Evolutionary conservation across 2,329 filamentous ascomycete species (phyloP).

Genomic region (Scopulariopsis brevicaulis): DNA sequence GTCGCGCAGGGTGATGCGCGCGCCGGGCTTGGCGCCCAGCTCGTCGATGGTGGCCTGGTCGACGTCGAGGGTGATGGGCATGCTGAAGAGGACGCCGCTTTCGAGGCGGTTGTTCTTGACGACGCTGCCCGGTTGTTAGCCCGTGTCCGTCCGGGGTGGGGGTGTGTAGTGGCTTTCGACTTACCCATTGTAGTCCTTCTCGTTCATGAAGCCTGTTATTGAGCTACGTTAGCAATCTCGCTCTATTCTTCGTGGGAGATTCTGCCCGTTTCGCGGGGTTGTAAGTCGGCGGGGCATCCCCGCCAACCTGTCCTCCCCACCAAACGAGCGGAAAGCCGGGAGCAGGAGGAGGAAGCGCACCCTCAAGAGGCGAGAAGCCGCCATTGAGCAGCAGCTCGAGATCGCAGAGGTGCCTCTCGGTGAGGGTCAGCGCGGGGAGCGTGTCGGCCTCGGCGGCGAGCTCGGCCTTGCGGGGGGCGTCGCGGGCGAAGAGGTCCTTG

Average conservation of each 20-base stretch:
- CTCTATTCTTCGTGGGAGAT: background rate
- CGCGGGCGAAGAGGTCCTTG: slow-evolving; percentile 94
- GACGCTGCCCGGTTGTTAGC: slow-evolving; percentile 44
- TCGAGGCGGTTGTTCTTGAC: slow-evolving; percentile 79
- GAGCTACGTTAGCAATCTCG: background rate
- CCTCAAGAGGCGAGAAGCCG: slow-evolving; percentile 95
- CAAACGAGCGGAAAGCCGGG: background rate
- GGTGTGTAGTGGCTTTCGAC: slow-evolving; percentile 14
- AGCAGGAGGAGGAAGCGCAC: slow-evolving; percentile 28
- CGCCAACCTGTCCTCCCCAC: background rate
- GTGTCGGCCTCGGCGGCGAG: slow-evolving; percentile 76
- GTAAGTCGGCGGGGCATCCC: background rate
- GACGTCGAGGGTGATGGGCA: slow-evolving; percentile 92
- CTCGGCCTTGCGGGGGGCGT: slow-evolving; percentile 71
- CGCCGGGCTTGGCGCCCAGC: slow-evolving; percentile 64
- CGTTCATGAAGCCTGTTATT: slow-evolving; percentile 77
- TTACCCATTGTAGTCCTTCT: slow-evolving; percentile 93
- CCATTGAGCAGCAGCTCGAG: slow-evolving; percentile 95
- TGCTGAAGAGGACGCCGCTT: slow-evolving; percentile 85
- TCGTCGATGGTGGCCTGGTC: slow-evolving; percentile 63
- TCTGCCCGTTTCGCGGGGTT: background rate
- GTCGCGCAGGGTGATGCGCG: slow-evolving; percentile 80
- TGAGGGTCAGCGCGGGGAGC: slow-evolving; percentile 73
- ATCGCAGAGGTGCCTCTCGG: slow-evolving; percentile 94
- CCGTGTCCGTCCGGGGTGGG: background rate